Evolutionary conservation across 176 grass and related monocot genomes (phyloP).

Genomic region (Guadua angustifolia): DNA sequence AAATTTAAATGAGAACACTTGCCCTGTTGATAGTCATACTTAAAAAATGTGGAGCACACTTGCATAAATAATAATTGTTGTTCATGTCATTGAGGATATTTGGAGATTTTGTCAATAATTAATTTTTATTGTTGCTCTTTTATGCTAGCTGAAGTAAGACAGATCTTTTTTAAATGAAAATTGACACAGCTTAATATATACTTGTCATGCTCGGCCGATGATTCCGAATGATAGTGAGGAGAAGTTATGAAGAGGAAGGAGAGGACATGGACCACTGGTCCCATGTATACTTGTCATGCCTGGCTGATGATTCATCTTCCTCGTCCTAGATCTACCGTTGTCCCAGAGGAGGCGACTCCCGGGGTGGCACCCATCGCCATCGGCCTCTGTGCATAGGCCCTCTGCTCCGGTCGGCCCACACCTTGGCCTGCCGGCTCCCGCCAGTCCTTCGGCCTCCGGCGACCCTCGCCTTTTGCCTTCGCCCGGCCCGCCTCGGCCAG

Average conservation of each 20-base stretch:
- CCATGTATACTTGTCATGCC: constrained; percentile 40
- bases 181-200: constrained; percentile 29
- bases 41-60: background rate
- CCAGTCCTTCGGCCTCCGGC: too few species aligned
- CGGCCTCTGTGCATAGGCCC: too few species aligned
- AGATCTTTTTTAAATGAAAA: constrained; percentile 14
- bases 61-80: constrained; percentile 17
- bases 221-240: constrained; percentile 38
- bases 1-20: background rate
- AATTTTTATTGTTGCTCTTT: constrained; percentile 16
- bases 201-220: too few species aligned
- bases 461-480: too few species aligned
- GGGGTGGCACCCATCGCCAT: too few species aligned
- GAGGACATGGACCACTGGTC: constrained; percentile 69
- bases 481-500: too few species aligned
- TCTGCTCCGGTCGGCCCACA: too few species aligned
- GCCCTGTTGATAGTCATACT: background rate
- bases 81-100: background rate
- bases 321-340: too few species aligned
- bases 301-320: too few species aligned
- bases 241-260: constrained; percentile 52
- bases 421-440: too few species aligned
- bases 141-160: constrained; percentile 19
- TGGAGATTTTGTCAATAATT: background rate
- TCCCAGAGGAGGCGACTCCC: too few species aligned